Base-by-base conservation (phyloP, 78 protist genomes). In the Chrysochromulina parva region DNA sequence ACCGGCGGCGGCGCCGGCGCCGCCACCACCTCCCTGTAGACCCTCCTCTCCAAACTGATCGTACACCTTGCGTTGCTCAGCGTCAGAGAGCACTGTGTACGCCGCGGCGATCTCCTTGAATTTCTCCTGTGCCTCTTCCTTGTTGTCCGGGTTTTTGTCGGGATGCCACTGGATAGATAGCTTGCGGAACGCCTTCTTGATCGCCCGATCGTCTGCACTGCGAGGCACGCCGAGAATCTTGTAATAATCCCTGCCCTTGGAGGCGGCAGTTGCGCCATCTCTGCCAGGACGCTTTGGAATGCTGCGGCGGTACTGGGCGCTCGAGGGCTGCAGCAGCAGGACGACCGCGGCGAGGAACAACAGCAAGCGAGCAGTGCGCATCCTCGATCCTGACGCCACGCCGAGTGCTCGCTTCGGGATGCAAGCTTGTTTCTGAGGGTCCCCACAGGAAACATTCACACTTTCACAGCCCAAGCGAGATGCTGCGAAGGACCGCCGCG, bases 1-100 rank as follows among this genome's bases (percentile, higher is more conserved):
- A 7, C 55, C 55, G 9, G 26, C 57, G 6, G 57, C 86, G 48
- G 65, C 19, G n/a, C 58, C 58, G 16, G 22, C 81, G 53, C 55
- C 55, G 58, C 90, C 90, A 22, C 62, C 47, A 20, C 86, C 62
- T 9, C 62, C 62, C 24, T 81, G 28, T 28, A 86, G 65, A 14
- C 87, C 90, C 53, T 59, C 82, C 62, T 88, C 90, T 48, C 90
- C 90, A 17, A 24, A 52, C 50, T n/a, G 59, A 22, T 88, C 90
- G 62, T 88, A 88, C 20, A 28, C 52, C 22, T 1, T 1, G 20
- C 90, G 80, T 65, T 88, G 67, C 53, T 59, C 88, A 19, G 73
- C 28, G 82, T 88, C 78, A 2, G 90, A 28, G 19, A 88, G 90
- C 20, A 74, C 82, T 2, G 59, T 53, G 38, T 78, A 76, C 11